These are phyloP conservation scores for Fraxinus floribunda DNA, from an alignment of 305 asterid genomes.

Conservation along the genomic window DNA sequence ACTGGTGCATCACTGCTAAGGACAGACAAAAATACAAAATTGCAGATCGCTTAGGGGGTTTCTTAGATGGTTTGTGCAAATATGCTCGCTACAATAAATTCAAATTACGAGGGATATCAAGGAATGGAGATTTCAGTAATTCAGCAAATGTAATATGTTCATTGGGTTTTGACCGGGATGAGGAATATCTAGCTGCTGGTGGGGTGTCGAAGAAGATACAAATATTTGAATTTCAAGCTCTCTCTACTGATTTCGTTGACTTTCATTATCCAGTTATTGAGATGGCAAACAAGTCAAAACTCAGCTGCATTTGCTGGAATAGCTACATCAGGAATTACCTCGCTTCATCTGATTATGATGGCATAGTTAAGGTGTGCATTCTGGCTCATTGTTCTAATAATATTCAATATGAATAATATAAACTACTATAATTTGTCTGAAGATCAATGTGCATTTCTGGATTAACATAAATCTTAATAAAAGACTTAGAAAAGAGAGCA, in stretches of 20 bases:
- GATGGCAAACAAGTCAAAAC: constrained; percentile 72
- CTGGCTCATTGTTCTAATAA: constrained; percentile 7
- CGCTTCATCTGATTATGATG: constrained; percentile 89
- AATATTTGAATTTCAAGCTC: constrained; percentile 61
- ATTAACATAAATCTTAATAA: not conserved
- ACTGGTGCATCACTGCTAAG: constrained; percentile 32
- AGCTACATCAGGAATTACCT: constrained; percentile 85
- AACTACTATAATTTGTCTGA: not conserved
- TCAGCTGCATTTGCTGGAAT: constrained; percentile 90
- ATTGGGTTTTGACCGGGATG: constrained; percentile 93
- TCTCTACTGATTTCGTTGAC: constrained; percentile 66
- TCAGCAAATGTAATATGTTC: constrained; percentile 87
- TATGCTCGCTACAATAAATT: constrained; percentile 73
- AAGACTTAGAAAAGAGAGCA: not conserved
- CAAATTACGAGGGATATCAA: constrained; percentile 58
- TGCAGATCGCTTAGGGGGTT: constrained; percentile 64
- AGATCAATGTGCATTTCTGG: not conserved
- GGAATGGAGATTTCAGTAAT: constrained; percentile 69
- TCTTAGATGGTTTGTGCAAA: constrained; percentile 81
- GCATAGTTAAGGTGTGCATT: constrained; percentile 52
- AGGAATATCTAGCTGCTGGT: constrained; percentile 80
- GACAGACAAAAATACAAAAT: constrained; percentile 35
- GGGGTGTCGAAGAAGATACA: constrained; percentile 92
- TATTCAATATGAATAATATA: not conserved
- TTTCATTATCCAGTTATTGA: constrained; percentile 83